Conservation (phyloP, 139 green algal genomes). For the Raphidocelis subcapitata region DNA sequence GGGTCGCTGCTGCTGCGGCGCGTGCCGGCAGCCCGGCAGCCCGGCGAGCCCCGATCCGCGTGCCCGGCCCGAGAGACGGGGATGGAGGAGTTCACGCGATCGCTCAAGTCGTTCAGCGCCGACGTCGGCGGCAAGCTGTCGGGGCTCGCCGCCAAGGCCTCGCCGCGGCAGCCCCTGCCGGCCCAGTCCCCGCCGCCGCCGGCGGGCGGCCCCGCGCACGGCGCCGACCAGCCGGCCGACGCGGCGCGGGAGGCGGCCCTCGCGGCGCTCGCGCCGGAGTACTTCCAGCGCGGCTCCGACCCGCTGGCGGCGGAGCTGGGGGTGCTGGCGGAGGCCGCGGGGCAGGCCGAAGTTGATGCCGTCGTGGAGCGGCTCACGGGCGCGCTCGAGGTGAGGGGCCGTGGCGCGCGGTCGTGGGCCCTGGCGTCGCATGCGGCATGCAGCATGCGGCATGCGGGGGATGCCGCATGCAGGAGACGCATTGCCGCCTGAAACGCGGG, state of each 20-base stretch:
- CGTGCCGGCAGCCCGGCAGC: no score
- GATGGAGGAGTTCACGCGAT: no score
- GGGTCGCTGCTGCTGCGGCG: no score
- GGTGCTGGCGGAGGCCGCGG: slow-evolving; percentile 27
- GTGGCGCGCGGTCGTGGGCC: background rate
- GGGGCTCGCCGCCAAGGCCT: no score
- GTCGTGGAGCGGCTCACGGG: slow-evolving; percentile 49
- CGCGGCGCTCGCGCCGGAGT: slow-evolving; percentile 21
- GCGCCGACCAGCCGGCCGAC: background rate
- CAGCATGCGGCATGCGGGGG: background rate
- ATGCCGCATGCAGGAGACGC: no score
- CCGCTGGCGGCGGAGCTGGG: slow-evolving; percentile 46
- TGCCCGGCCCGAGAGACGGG: no score
- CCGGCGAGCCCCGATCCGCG: no score
- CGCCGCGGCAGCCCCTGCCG: no score
- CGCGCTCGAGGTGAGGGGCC: slow-evolving; percentile 46
- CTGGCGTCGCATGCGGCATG: no score
- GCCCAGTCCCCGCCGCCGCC: background rate
- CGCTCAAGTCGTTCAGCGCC: slow-evolving; percentile 23
- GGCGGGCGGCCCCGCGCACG: no score
- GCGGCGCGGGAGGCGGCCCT: background rate
- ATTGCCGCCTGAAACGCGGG: background rate
- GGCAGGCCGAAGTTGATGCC: slow-evolving; percentile 51
- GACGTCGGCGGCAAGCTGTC: background rate
- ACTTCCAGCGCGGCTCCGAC: slow-evolving; percentile 52